Conservation (phyloP, 83 land plant genomes). For the Picea engelmannii region DNA sequence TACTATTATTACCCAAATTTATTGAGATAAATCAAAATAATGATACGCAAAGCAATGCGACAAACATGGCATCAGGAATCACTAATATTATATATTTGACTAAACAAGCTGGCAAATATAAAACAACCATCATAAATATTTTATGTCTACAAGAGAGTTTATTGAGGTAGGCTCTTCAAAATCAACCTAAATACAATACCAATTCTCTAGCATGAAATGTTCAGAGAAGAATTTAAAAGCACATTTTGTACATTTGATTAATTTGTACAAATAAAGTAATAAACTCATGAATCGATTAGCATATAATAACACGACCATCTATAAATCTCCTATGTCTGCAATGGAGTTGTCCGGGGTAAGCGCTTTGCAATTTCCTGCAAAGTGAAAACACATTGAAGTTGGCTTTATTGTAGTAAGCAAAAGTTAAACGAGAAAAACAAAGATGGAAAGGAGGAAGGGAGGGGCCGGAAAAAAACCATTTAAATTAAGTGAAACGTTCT, state of each 20-base stretch:
- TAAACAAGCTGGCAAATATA: not conserved
- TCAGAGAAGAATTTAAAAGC: not conserved
- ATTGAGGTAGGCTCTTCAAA: too few species aligned
- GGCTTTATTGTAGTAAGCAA: too few species aligned
- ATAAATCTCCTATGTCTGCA: not conserved
- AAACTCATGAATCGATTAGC: not conserved
- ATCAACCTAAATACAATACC: not conserved
- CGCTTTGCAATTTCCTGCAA: constrained; percentile 69
- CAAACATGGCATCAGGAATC: not conserved
- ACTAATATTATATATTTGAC: not conserved
- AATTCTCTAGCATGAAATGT: not conserved
- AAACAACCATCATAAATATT: too few species aligned
- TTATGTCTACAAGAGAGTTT: too few species aligned
- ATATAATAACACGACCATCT: not conserved
- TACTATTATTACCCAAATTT: not conserved
- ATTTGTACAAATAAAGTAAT: not conserved
- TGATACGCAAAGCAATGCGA: not conserved
- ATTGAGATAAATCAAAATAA: not conserved
- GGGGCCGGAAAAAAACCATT: too few species aligned
- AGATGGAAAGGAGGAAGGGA: too few species aligned
- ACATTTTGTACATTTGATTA: not conserved
- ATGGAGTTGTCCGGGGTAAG: constrained; percentile 35
- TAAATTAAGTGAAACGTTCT: too few species aligned
- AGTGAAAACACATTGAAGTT: not conserved
- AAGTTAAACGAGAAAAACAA: too few species aligned